Conservation (phyloP, 805 yeast species). For the Kluyveromyces nonfermentans region DNA sequence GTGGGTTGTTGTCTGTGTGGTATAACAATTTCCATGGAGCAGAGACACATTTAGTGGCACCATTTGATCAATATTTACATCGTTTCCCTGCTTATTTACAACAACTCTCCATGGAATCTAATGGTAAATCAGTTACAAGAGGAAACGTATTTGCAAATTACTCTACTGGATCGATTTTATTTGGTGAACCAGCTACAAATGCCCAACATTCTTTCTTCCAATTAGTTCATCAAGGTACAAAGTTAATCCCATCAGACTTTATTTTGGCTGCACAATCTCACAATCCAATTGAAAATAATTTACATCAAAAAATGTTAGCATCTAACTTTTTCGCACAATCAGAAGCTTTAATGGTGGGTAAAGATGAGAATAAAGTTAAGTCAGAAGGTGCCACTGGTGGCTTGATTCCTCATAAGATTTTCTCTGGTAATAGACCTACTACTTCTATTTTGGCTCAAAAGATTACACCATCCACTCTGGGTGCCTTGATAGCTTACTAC, state of each 20-base stretch:
- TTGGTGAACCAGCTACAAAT: slow-evolving; percentile 98
- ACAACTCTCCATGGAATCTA: slow-evolving; percentile 98
- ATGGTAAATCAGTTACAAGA: slow-evolving; percentile 96
- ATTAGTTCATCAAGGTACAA: slow-evolving; percentile 98
- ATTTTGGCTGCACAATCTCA: slow-evolving; percentile 95
- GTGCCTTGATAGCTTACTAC: slow-evolving; percentile 94
- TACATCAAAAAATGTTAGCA: slow-evolving; percentile 97
- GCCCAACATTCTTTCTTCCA: slow-evolving; percentile 99
- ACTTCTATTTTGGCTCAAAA: slow-evolving; percentile 92
- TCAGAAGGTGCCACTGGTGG: slow-evolving; percentile 83
- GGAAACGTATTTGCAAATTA: slow-evolving; percentile 84
- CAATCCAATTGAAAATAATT: slow-evolving; percentile 89
- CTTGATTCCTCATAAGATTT: slow-evolving; percentile 89
- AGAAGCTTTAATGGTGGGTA: slow-evolving; percentile 96
- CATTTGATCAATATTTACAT: slow-evolving; percentile 97
- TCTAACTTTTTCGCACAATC: slow-evolving; percentile 98
- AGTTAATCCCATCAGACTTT: slow-evolving; percentile 94
- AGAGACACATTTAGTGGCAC: slow-evolving; percentile 96
- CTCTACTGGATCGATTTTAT: slow-evolving; percentile 90
- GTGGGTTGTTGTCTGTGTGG: slow-evolving; percentile 94
- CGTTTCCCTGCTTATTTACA: slow-evolving; percentile 99
- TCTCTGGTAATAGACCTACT: slow-evolving; percentile 98
- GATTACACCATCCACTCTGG: slow-evolving; percentile 93
- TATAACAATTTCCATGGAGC: slow-evolving; percentile 98
- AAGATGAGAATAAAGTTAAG: slow-evolving; percentile 72